Conservation (phyloP, 192 early-diverging fungal genomes). For the Coemansia sp. region DNA sequence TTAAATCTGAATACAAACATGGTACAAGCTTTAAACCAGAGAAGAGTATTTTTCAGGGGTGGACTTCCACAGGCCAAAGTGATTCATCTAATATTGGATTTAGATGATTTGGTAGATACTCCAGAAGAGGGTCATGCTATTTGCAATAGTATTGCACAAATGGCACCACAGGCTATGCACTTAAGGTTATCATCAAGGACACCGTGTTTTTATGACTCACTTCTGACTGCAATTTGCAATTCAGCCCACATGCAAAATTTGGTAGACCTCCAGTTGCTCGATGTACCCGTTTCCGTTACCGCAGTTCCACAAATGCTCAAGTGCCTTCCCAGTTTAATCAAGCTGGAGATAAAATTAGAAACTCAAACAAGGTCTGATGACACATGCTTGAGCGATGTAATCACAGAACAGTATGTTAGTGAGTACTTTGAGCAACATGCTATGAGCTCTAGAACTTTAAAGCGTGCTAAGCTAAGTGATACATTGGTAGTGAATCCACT, state of each 20-base stretch:
- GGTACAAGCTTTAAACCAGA: too few species aligned
- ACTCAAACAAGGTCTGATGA: neutral
- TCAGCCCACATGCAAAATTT: too few species aligned
- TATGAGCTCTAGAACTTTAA: neutral
- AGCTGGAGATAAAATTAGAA: too few species aligned
- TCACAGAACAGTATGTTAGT: neutral
- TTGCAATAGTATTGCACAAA: neutral
- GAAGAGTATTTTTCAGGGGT: neutral
- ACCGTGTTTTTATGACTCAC: neutral
- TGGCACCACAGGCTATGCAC: neutral
- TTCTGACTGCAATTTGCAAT: too few species aligned
- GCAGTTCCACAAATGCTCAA: too few species aligned
- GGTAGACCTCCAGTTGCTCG: too few species aligned
- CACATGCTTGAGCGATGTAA: neutral
- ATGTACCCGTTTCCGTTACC: too few species aligned
- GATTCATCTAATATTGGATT: neutral
- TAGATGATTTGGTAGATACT: neutral
- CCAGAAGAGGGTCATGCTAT: neutral
- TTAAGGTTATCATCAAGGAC: neutral
- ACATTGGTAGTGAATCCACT: neutral
- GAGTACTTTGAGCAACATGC: neutral
- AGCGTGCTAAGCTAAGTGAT: neutral
- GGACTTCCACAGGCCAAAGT: neutral
- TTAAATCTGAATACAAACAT: too few species aligned
- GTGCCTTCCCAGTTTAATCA: too few species aligned